Evolutionary conservation across 1,139 yeast genomes (phyloP).

Genomic region (Lodderomyces pseudojiufengensis): DNA sequence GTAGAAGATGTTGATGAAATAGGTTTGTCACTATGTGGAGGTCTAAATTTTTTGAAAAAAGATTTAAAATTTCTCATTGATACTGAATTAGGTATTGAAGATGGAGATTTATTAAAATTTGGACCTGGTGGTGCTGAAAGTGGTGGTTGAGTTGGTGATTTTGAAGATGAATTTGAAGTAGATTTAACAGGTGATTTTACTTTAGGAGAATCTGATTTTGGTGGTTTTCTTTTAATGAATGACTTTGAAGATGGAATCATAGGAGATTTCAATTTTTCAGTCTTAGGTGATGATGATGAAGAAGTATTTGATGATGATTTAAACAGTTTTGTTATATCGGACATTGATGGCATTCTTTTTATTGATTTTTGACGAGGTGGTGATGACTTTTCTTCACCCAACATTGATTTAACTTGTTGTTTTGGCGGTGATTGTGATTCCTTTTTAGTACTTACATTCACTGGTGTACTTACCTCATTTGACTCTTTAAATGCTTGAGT

Average conservation of each 20-base stretch:
- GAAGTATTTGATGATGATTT: neutral
- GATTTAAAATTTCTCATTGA: constrained; percentile 9
- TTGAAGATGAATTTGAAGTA: neutral
- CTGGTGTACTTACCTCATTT: too few relatives aligned
- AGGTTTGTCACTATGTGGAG: constrained; percentile 6
- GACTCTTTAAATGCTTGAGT: too few relatives aligned
- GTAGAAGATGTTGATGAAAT: constrained; percentile 3
- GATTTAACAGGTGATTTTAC: constrained; percentile 2
- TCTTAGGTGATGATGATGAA: neutral
- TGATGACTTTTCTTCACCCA: neutral
- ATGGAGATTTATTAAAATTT: neutral
- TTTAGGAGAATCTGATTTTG: constrained; percentile 2
- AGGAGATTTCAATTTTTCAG: neutral
- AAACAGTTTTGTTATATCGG: neutral
- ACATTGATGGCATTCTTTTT: constrained; percentile 4
- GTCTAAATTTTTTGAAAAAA: constrained; percentile 10
- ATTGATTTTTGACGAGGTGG: neutral
- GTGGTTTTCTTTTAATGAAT: neutral
- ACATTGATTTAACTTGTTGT: constrained; percentile 1
- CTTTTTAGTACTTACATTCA: neutral
- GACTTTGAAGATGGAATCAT: neutral
- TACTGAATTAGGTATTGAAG: constrained; percentile 3
- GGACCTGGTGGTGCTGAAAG: neutral
- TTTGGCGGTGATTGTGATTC: neutral
- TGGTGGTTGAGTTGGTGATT: constrained; percentile 1